These are phyloP conservation scores for Oryza coarctata DNA, from an alignment of 176 grass and related monocot genomes.

Conservation along the genomic window DNA sequence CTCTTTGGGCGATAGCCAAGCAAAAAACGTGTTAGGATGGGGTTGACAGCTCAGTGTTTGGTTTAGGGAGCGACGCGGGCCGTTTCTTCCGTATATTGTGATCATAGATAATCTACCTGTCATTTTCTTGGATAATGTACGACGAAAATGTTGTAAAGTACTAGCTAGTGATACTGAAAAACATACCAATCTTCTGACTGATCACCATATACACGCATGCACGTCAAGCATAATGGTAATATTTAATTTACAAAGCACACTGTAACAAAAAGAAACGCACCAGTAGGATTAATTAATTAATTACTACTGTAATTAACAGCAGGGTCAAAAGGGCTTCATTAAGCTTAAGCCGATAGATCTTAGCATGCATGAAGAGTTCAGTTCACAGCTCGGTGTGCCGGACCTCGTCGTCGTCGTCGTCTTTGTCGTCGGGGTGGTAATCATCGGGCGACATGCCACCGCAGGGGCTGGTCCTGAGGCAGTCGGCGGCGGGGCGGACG, in stretches of 20 bases:
- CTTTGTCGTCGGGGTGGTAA: neutral
- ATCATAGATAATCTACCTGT: too few relatives aligned
- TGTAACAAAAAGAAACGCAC: neutral
- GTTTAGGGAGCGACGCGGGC: too few relatives aligned
- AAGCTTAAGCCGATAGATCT: neutral
- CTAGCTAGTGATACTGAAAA: too few relatives aligned
- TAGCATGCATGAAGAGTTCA: neutral
- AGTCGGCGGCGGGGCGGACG: slow-evolving; percentile 66
- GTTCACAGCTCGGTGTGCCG: slow-evolving; percentile 42
- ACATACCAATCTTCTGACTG: too few relatives aligned
- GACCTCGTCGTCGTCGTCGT: neutral
- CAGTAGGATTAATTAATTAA: neutral
- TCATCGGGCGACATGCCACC: slow-evolving; percentile 14
- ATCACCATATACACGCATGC: too few relatives aligned
- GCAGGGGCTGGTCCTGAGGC: slow-evolving; percentile 58
- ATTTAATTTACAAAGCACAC: neutral
- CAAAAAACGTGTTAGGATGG: too few relatives aligned
- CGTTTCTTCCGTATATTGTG: too few relatives aligned
- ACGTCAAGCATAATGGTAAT: too few relatives aligned
- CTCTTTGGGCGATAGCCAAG: too few relatives aligned
- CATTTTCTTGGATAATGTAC: neutral
- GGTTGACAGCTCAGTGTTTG: too few relatives aligned
- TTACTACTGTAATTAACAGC: neutral
- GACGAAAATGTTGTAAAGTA: too few relatives aligned
- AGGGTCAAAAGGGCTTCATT: neutral